phyloP scores from a whole-genome alignment of 2,329 filamentous ascomycete genomes.

The Diplodia seriata region DNA sequence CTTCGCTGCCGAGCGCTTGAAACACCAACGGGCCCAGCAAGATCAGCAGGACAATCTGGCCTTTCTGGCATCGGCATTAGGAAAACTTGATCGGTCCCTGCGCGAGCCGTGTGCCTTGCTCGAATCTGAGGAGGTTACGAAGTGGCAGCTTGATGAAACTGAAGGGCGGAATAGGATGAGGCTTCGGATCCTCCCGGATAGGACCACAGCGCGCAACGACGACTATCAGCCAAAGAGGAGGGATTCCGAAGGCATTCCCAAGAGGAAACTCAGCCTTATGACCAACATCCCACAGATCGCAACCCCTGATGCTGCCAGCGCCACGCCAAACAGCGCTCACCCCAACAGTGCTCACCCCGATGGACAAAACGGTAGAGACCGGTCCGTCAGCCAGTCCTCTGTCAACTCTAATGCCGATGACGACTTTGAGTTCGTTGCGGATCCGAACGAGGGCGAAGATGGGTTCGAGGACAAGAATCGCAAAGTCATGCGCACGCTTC shows the following conservation, averaged over 20 bases:
- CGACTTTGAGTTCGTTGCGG: conserved; percentile 94
- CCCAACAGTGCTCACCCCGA: conserved; percentile 37
- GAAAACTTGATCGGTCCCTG: conserved; percentile 79
- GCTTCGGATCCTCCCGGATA: conserved; percentile 82
- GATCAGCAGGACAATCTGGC: conserved; percentile 90
- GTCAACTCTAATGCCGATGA: conserved; percentile 69
- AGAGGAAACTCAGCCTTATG: conserved; percentile 56
- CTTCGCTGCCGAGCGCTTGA: conserved; percentile 87
- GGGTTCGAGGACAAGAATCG: conserved; percentile 97
- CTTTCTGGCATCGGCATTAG: conserved; percentile 77
- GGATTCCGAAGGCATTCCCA: conserved; percentile 58
- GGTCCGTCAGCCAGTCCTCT: conserved; percentile 53
- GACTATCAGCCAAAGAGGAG: conserved; percentile 87
- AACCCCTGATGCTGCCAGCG: conserved; percentile 37
- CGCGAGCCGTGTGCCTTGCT: conserved; percentile 82
- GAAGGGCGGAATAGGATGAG: conserved; percentile 97
- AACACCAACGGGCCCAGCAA: conserved; percentile 85
- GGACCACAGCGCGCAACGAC: conserved; percentile 66
- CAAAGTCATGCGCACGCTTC: conserved; percentile 93
- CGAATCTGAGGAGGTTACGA: conserved; percentile 67
- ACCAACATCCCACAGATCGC: conserved; percentile 48
- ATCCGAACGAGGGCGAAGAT: conserved; percentile 83
- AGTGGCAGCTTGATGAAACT: conserved; percentile 94
- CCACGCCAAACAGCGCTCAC: conserved; percentile 37
- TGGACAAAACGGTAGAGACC: conserved; percentile 41